Evolutionary conservation across 2,329 filamentous ascomycete genomes (phyloP).

Genomic region (Colletotrichum spaethianum): DNA sequence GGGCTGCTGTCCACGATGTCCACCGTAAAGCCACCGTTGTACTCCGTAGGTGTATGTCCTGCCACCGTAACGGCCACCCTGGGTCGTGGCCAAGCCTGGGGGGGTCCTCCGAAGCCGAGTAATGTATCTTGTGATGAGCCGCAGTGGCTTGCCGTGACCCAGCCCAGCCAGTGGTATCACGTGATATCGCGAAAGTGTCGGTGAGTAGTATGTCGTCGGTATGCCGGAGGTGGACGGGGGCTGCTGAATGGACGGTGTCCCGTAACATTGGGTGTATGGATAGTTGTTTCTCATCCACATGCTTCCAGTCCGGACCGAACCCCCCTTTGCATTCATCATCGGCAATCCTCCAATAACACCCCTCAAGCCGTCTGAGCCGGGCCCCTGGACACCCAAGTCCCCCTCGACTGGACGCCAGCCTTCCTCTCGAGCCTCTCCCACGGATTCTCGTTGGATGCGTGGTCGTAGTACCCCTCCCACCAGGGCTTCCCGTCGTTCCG

Average conservation of each 20-base stretch:
- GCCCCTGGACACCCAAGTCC: constrained; percentile 58
- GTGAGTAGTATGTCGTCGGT: background rate
- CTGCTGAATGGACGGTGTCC: background rate
- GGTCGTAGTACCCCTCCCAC: constrained; percentile 79
- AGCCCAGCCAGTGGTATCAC: constrained; percentile 24
- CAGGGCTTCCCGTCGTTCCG: constrained; percentile 57
- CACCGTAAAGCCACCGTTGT: constrained; percentile 23
- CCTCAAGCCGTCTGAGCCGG: constrained; percentile 16
- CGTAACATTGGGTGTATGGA: background rate
- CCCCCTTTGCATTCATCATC: background rate
- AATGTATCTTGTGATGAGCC: constrained; percentile 39
- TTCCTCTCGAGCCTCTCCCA: constrained; percentile 73
- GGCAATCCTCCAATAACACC: background rate
- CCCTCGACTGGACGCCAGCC: constrained; percentile 58
- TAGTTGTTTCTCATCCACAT: background rate
- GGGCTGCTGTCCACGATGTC: constrained; percentile 19
- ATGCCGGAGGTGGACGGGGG: background rate
- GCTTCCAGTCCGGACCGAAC: background rate
- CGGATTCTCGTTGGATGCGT: constrained; percentile 79
- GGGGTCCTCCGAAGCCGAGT: background rate
- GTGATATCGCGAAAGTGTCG: constrained; percentile 17
- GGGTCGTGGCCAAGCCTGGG: background rate
- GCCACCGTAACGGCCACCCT: background rate
- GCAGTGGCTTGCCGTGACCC: background rate
- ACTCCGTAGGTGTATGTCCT: background rate